Evolutionary conservation across 2,329 filamentous ascomycete species (phyloP).

Genomic region (Xylaria hypoxylon): DNA sequence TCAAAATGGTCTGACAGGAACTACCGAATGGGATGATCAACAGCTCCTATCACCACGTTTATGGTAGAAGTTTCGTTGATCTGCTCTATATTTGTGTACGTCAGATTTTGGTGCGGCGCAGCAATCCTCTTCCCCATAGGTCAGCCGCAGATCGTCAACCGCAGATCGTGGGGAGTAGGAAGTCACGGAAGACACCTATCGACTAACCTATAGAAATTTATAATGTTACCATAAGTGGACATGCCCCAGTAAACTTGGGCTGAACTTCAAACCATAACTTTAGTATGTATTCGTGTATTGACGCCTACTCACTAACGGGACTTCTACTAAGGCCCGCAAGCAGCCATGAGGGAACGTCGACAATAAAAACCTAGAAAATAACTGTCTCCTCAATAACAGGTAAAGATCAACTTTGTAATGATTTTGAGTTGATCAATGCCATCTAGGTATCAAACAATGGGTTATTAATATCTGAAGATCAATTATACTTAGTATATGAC

Average conservation of each 20-base stretch:
- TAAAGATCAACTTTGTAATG: neutral
- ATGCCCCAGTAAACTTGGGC: too few relatives aligned
- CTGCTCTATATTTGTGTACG: neutral
- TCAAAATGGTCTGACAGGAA: neutral
- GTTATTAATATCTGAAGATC: neutral
- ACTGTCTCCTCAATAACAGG: too few relatives aligned
- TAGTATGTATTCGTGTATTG: too few relatives aligned
- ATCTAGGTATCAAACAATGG: neutral
- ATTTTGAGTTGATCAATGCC: constrained; percentile 9
- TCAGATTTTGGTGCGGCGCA: constrained; percentile 9
- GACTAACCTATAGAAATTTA: too few relatives aligned
- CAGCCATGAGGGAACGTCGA: too few relatives aligned
- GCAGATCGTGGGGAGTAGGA: too few relatives aligned
- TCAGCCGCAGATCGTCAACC: neutral
- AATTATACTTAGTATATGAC: constrained; percentile 10
- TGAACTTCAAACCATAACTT: too few relatives aligned
- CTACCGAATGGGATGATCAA: neutral
- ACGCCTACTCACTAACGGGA: too few relatives aligned
- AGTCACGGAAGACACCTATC: too few relatives aligned
- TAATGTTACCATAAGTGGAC: neutral
- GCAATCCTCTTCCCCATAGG: neutral
- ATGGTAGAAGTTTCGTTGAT: neutral
- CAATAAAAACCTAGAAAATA: too few relatives aligned
- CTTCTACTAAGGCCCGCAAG: too few relatives aligned
- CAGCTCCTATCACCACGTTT: too few relatives aligned